Percentiles rank a stretch among this genome's conserved stretches.
These are phyloP conservation scores for Oryza meridionalis DNA, from an alignment of 176 grass and related monocot genomes.

Conservation along the genomic window DNA sequence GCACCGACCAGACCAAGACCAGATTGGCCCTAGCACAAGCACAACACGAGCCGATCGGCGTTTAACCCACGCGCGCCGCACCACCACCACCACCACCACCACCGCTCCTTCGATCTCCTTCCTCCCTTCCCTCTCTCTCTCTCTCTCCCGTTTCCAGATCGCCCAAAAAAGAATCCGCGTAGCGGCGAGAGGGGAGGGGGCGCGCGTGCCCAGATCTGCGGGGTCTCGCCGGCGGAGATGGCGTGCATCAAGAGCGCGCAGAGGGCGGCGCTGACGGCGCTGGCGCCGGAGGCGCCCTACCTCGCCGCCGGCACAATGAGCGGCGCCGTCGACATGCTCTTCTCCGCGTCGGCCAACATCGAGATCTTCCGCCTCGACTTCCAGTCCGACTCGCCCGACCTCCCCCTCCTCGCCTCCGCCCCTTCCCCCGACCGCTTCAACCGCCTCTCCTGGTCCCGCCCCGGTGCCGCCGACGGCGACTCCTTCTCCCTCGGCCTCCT, in stretches of 20 bases:
- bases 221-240: slow-evolving; percentile 53
- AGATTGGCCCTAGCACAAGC: slow-evolving; percentile 6
- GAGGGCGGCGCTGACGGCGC: slow-evolving; percentile 83
- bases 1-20: not conserved
- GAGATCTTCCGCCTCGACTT: slow-evolving; percentile 98
- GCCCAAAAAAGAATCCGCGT: not conserved
- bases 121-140: not conserved
- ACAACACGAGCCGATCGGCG: not conserved
- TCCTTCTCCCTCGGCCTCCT: slow-evolving; percentile 82
- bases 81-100: slow-evolving; percentile 5
- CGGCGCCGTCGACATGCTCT: slow-evolving; percentile 77
- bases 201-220: slow-evolving; percentile 57
- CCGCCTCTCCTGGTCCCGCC: slow-evolving; percentile 80
- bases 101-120: not conserved
- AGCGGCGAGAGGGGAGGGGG: slow-evolving; percentile 23
- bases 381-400: slow-evolving; percentile 82
- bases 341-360: slow-evolving; percentile 88
- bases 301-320: slow-evolving; percentile 93
- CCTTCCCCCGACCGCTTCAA: slow-evolving; percentile 90
- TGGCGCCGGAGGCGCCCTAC: slow-evolving; percentile 87
- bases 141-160: slow-evolving; percentile 42
- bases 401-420: slow-evolving; percentile 63
- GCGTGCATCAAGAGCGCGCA: slow-evolving; percentile 98
- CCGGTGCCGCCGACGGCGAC: slow-evolving; percentile 52
- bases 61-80: slow-evolving; percentile 34